Evolutionary conservation across 164 flowering plant genomes (phyloP).

Genomic region (Tinospora cordifolia): DNA sequence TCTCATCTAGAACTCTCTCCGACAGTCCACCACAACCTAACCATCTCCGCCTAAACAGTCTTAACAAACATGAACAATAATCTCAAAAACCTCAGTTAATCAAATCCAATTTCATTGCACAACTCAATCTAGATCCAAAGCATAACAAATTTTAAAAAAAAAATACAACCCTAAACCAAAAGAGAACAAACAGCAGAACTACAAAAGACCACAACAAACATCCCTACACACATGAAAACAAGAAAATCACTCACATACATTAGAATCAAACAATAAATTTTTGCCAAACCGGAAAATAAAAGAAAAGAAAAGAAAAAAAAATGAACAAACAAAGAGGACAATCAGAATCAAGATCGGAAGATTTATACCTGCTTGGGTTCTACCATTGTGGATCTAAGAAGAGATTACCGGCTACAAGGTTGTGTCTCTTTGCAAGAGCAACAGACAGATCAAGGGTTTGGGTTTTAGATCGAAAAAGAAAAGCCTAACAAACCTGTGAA

Average conservation of each 20-base stretch:
- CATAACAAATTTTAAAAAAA: not conserved
- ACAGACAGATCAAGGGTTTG: not conserved
- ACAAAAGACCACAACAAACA: not conserved
- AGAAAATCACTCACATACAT: not conserved
- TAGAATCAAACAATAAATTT: not conserved
- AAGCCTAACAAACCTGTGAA: slow-evolving; percentile 2
- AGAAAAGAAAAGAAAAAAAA: too few species aligned
- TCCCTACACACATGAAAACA: not conserved
- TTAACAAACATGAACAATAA: too few species aligned
- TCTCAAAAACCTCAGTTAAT: not conserved
- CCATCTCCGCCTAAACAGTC: not conserved
- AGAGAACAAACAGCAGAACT: not conserved
- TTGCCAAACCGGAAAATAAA: too few species aligned
- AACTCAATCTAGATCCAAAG: not conserved
- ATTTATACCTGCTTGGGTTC: not conserved
- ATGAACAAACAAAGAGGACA: not conserved
- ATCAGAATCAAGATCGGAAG: not conserved
- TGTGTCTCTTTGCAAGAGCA: too few species aligned
- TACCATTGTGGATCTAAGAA: not conserved
- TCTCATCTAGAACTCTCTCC: too few species aligned
- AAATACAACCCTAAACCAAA: not conserved
- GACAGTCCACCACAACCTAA: not conserved
- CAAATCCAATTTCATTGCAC: not conserved
- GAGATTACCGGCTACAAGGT: not conserved
- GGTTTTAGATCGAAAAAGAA: slow-evolving; percentile 7